Evolutionary conservation across 140 eudicot species (phyloP), one percentile per base, ranked within the genome.

Genomic region (Oenanthe javanica): DNA sequence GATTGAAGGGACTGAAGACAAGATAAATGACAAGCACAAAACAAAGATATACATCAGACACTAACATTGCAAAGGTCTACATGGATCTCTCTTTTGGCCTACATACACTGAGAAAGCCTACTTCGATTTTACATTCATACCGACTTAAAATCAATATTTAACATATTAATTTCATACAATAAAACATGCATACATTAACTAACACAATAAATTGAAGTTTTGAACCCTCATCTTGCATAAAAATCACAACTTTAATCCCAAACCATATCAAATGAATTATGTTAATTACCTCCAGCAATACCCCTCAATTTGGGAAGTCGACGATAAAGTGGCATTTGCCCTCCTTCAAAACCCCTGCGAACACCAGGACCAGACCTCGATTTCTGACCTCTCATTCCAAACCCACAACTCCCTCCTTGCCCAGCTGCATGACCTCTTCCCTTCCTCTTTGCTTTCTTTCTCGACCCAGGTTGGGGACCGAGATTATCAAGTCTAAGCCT

Each of bases 341-440:
- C 98, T 64, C 97, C 98, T 74, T 94, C 98, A 72, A 94, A 94
- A 5, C 98, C 98, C 78, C 54, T 82, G 1, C 87, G 77, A 75
- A 89, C 89, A 10, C 94, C 96, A 2, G 97, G 97, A 4, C 98
- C 92, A 0, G 97, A 92, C 88, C 97, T 81, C 5, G 99, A 90
- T 74, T 89, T 92, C 88, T 73, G 77, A 9, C 54, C 54, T 73
- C 54, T 46, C 54, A 73, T 43, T 40, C 77, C 54, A 73, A 92
- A 92, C 79, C 99, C 99, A 79, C 97, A 95, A 64, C 97, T 95
- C 72, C 93, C 94, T 31, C 99, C 99, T 78, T 91, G 97, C 31
- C 98, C 98, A 48, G 98, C 97, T 14, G 97, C 88, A 70, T 87
- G 93, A 38, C 98, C 98, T 61, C 98, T 85, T 7, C 98, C 98